A percentile compares a stretch with the other conserved stretches of the same genome.
These are phyloP conservation scores for Hypoxylon sp. DNA, from an alignment of 2,329 filamentous ascomycete genomes.

Conservation along the genomic window DNA sequence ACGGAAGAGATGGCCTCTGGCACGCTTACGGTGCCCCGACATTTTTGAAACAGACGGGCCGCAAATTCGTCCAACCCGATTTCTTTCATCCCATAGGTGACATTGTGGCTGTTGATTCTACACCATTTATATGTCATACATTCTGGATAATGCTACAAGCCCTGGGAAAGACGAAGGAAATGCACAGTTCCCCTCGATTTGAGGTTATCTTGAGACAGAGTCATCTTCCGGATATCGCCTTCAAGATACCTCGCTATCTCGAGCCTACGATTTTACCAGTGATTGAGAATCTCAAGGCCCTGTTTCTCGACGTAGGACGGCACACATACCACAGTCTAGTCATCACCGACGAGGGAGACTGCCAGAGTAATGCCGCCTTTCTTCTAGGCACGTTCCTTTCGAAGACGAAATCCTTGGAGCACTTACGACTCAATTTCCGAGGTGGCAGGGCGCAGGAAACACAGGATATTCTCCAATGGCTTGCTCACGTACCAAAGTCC, in stretches of 20 bases:
- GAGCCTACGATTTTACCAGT: constrained; percentile 58
- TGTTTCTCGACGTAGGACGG: constrained; percentile 59
- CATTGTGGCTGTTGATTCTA: constrained; percentile 8
- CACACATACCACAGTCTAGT: constrained; percentile 19
- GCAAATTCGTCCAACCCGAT: constrained; percentile 29
- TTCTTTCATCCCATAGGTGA: not conserved
- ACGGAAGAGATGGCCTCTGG: constrained; percentile 63
- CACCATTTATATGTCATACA: constrained; percentile 48
- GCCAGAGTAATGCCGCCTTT: constrained; percentile 21
- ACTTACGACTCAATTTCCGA: constrained; percentile 69
- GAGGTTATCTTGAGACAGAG: constrained; percentile 63
- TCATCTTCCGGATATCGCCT: constrained; percentile 60
- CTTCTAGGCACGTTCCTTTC: constrained; percentile 58
- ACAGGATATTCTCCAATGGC: constrained; percentile 59
- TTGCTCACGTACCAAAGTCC: constrained; percentile 48
- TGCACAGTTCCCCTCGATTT: constrained; percentile 58
- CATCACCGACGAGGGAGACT: not conserved
- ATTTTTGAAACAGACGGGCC: constrained; percentile 56
- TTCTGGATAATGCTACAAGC: constrained; percentile 62
- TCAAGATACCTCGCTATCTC: constrained; percentile 62
- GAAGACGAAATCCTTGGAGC: constrained; percentile 60
- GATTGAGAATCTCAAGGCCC: constrained; percentile 61
- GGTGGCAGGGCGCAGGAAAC: constrained; percentile 24
- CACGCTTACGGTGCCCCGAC: constrained; percentile 68
- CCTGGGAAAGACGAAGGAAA: constrained; percentile 57